Conservation (phyloP, 2,329 filamentous ascomycete genomes). For the Phymatotrichopsis omnivora region DNA sequence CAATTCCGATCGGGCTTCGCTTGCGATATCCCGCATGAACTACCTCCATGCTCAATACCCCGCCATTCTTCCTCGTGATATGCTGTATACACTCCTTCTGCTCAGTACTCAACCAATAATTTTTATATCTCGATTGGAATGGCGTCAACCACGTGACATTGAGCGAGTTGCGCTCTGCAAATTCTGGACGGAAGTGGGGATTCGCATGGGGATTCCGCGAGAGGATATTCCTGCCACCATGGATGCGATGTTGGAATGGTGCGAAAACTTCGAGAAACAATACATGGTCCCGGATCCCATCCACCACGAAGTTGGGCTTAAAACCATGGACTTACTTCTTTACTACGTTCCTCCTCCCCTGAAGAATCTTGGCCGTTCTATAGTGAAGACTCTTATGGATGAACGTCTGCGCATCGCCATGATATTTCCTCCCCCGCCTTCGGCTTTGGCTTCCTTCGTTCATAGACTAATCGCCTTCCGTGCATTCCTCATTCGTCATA, state of each 20-base stretch:
- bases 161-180: constrained; percentile 57
- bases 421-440: constrained; percentile 38
- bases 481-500: constrained; percentile 46
- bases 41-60: constrained; percentile 51
- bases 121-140: constrained; percentile 58
- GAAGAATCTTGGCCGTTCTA: constrained; percentile 42
- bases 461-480: constrained; percentile 44
- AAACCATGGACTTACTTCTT: constrained; percentile 52
- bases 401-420: constrained; percentile 55
- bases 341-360: constrained; percentile 43
- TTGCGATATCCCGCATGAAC: constrained; percentile 52
- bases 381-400: constrained; percentile 52
- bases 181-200: constrained; percentile 61
- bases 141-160: constrained; percentile 55
- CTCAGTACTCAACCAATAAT: constrained; percentile 56
- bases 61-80: constrained; percentile 50
- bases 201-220: constrained; percentile 55
- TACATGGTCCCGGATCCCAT: constrained; percentile 47
- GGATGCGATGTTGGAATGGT: constrained; percentile 44
- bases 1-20: constrained; percentile 38
- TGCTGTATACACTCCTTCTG: constrained; percentile 55
- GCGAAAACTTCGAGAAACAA: constrained; percentile 48
- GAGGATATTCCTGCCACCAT: constrained; percentile 40
- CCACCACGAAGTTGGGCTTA: constrained; percentile 46
- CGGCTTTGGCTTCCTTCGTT: constrained; percentile 37